Evolutionary conservation across 352 stramenopile species (phyloP).

Genomic region (Globisporangium cystogenes): DNA sequence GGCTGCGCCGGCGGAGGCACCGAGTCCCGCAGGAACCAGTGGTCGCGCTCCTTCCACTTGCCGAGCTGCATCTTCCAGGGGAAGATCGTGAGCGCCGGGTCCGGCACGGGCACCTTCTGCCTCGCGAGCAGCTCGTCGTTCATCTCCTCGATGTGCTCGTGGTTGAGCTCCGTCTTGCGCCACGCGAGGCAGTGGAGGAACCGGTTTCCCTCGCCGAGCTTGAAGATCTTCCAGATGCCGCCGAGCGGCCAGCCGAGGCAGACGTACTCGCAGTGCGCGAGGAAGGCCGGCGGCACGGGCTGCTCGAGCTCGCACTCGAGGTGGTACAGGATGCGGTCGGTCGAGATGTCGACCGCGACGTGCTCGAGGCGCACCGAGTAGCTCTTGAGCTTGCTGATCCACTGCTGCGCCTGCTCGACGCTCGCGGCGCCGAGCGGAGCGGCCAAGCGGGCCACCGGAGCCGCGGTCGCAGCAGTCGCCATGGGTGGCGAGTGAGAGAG

Average conservation of each 20-base stretch:
- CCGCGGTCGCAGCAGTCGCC: no score
- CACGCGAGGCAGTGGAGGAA: constrained; percentile 35
- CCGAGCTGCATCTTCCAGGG: constrained; percentile 58
- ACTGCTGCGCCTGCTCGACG: no score
- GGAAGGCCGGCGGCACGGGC: constrained; percentile 25
- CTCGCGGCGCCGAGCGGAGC: no score
- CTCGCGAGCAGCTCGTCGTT: constrained; percentile 24
- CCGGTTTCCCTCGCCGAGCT: constrained; percentile 20
- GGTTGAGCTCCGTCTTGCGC: constrained; percentile 40
- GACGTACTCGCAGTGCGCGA: constrained; percentile 32
- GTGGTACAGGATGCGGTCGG: constrained; percentile 40
- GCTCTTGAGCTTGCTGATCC: not conserved
- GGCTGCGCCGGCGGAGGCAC: constrained; percentile 16
- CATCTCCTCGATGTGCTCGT: constrained; percentile 30
- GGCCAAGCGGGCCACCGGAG: no score
- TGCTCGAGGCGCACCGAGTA: constrained; percentile 41
- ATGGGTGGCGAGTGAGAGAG: no score
- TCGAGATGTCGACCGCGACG: constrained; percentile 36
- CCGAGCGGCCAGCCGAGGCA: constrained; percentile 42
- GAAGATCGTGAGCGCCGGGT: constrained; percentile 25
- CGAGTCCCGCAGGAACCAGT: constrained; percentile 49
- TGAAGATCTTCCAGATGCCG: constrained; percentile 48
- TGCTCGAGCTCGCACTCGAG: constrained; percentile 34
- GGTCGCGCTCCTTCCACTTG: constrained; percentile 28
- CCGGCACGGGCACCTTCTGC: constrained; percentile 9